Evolutionary conservation across 345 rosid species (phyloP).

Genomic region (Rhodamnia argentea): DNA sequence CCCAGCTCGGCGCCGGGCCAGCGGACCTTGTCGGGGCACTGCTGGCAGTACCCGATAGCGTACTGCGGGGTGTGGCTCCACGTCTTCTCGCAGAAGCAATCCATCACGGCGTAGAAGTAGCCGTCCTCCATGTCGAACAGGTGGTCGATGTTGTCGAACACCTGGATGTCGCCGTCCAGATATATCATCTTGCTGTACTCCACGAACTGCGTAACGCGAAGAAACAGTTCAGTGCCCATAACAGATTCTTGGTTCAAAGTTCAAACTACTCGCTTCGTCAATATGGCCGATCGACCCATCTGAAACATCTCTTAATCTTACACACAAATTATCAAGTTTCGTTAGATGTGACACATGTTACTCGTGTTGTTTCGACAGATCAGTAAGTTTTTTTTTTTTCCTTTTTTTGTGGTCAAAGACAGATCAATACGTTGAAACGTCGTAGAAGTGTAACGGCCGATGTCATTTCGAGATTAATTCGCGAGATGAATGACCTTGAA

Average conservation of each 20-base stretch:
- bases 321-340: neutral
- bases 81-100: constrained; percentile 84
- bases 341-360: neutral
- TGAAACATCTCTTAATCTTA: no score
- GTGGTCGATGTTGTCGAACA: constrained; percentile 68
- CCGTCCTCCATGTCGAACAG: constrained; percentile 64
- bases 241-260: neutral
- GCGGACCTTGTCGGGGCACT: constrained; percentile 56
- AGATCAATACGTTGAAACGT: neutral
- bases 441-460: neutral
- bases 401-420: no score
- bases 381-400: no score
- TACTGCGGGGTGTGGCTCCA: constrained; percentile 72
- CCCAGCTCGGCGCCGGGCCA: constrained; percentile 54
- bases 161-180: constrained; percentile 83
- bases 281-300: no score
- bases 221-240: neutral
- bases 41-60: constrained; percentile 87
- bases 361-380: neutral
- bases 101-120: constrained; percentile 69
- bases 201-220: constrained; percentile 37
- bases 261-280: no score
- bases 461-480: neutral
- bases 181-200: constrained; percentile 84
- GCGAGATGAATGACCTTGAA: neutral